Base-by-base conservation (phyloP, 495 filamentous ascomycete species). In the Bathelium albidoporum region DNA sequence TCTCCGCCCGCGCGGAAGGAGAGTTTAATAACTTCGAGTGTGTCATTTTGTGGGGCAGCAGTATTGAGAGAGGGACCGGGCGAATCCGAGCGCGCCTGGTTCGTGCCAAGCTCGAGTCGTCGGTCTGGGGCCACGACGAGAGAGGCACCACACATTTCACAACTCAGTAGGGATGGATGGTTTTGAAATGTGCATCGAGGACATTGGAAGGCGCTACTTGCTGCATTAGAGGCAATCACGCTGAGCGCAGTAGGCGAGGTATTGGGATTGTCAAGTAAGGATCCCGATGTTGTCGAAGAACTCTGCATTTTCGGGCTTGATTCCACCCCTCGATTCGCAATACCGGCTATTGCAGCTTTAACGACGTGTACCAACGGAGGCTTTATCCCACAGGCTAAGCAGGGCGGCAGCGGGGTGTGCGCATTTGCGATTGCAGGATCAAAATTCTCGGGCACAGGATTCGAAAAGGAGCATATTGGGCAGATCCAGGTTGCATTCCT, bases 391-490 rank as follows among this genome's bases (percentile, higher is more conserved):
- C 94, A 99, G 1, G 91, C 87, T 34, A 96, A 76, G 74, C 94
- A 99, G 63, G 95, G 88, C 11, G 90, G 87, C 29, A 97, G 74
- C 41, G 89, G 83, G 1, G 86, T 91, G 59, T 89, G 81, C 11
- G 83, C 81, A 59, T 82, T 93, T 11, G 88, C 88, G 2, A 87
- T 87, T 1, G 85, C 78, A 0, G 89, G 85, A 63, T 96, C 91
- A 70, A 97, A 97, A 71, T 95, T 96, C 18, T 88, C 88, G 0
- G 94, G 91, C 1, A 97, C 83, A 0, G 90, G 88, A 70, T 99
- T 99, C n/a, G 94, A 95, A 71, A 96, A 93, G 52, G 89, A 91
- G 76, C 94, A 98, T 71, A 98, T 97, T 1, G 90, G 88, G 77
- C 95, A 98, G 53, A 98, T 86, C 94, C 94, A 98, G n/a, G 92